phyloP scores from a whole-genome alignment of 2,329 filamentous ascomycete genomes.

The Colletotrichum sp. region DNA sequence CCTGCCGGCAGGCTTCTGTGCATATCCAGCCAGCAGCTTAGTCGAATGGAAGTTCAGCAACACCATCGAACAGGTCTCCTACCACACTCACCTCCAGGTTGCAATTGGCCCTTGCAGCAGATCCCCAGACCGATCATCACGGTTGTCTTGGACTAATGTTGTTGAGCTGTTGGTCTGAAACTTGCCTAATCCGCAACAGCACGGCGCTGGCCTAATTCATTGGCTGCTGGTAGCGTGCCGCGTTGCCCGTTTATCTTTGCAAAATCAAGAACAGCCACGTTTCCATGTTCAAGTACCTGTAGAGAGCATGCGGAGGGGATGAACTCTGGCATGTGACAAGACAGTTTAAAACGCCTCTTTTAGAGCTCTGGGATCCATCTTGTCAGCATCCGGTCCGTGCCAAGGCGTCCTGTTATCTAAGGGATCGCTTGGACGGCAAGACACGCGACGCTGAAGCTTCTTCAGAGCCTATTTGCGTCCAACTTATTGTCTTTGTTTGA shows the following conservation, averaged over 20 bases:
- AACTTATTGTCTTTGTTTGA: not conserved
- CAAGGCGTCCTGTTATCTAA: not conserved
- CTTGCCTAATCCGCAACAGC: not conserved
- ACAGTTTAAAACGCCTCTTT: not conserved
- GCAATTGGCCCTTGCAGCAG: not conserved
- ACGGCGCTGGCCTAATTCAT: not conserved
- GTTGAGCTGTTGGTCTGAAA: constrained; percentile 14
- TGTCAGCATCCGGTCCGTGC: not conserved
- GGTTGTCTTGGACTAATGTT: constrained; percentile 1
- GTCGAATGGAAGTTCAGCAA: not conserved
- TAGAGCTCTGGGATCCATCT: not conserved
- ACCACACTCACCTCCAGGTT: not conserved
- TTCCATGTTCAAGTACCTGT: not conserved
- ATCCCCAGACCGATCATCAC: not conserved
- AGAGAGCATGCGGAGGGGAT: not conserved
- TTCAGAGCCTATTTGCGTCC: not conserved
- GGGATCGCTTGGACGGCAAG: not conserved
- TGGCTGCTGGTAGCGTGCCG: not conserved
- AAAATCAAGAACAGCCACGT: not conserved
- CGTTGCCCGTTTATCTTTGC: not conserved
- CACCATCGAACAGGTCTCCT: not conserved
- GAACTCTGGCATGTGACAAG: not conserved
- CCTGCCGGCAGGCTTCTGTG: not conserved
- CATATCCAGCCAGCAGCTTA: not conserved
- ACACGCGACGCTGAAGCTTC: not conserved